Conservation (phyloP, 371 early-diverging fungal species). For the Basidiobolus meristosporus region DNA sequence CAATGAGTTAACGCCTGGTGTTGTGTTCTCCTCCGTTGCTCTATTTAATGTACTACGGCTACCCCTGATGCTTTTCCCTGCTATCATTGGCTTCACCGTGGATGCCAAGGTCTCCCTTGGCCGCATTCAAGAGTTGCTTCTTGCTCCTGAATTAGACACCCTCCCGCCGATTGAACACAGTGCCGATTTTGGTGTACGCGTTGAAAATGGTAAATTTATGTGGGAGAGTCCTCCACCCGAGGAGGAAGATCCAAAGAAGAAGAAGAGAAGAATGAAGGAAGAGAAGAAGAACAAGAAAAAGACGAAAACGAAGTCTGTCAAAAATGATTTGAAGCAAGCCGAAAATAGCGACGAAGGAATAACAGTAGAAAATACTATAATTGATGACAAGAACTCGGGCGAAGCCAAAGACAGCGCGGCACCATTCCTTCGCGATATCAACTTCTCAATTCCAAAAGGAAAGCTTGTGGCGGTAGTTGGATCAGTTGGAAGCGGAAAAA, state of each 20-base stretch:
- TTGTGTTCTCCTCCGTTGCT: slow-evolving; percentile 18
- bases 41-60: slow-evolving; percentile 20
- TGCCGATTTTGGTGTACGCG: slow-evolving; percentile 11
- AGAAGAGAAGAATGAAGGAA: slow-evolving; percentile 8
- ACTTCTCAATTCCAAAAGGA: slow-evolving; percentile 35
- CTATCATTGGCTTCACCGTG: slow-evolving; percentile 23
- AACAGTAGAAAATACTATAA: slow-evolving; percentile 4
- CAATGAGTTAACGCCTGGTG: slow-evolving; percentile 6
- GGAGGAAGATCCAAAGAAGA: slow-evolving; percentile 8
- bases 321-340: slow-evolving; percentile 11
- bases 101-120: slow-evolving; percentile 40
- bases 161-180: slow-evolving; percentile 11
- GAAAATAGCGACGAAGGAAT: slow-evolving; percentile 13
- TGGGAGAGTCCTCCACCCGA: slow-evolving; percentile 23
- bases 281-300: slow-evolving; percentile 9
- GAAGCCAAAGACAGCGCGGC: slow-evolving; percentile 23
- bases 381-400: slow-evolving; percentile 9
- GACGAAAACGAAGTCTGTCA: slow-evolving; percentile 6
- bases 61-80: slow-evolving; percentile 55
- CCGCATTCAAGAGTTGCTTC: slow-evolving; percentile 32
- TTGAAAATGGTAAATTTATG: slow-evolving; percentile 21
- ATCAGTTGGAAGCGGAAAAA: slow-evolving; percentile 77
- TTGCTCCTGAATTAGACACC: slow-evolving; percentile 33
- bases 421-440: slow-evolving; percentile 38
- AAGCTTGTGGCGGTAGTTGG: slow-evolving; percentile 63